Percentiles rank a stretch among this genome's conserved stretches.
Evolutionary conservation across 2,329 filamentous ascomycete genomes (phyloP).

Genomic region (Sclerotinia trifoliorum): DNA sequence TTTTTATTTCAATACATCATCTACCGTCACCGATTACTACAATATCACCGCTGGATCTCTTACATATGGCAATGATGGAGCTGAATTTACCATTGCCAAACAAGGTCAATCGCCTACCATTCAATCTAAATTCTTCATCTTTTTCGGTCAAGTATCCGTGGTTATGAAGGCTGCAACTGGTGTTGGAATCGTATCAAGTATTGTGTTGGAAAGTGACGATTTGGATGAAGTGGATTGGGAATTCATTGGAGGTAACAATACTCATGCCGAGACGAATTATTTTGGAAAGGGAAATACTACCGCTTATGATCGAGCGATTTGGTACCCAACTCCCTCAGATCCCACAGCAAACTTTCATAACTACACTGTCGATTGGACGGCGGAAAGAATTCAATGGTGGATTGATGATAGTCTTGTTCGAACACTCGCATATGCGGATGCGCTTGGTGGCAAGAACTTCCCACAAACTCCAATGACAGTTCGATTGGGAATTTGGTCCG

Average conservation of each 20-base stretch:
- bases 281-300: constrained; percentile 72
- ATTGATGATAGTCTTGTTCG: constrained; percentile 68
- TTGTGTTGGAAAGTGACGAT: constrained; percentile 81
- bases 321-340: constrained; percentile 53
- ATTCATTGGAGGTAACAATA: constrained; percentile 67
- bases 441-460: constrained; percentile 61
- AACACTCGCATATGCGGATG: constrained; percentile 59
- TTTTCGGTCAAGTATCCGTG: constrained; percentile 78
- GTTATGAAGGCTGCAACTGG: constrained; percentile 74
- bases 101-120: constrained; percentile 77
- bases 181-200: constrained; percentile 73
- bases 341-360: constrained; percentile 63
- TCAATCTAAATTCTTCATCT: constrained; percentile 77
- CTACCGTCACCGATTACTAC: constrained; percentile 61
- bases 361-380: constrained; percentile 73
- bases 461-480: constrained; percentile 77
- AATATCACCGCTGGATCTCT: constrained; percentile 67
- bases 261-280: constrained; percentile 69
- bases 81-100: constrained; percentile 68
- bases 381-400: constrained; percentile 63
- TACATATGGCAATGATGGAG: constrained; percentile 61
- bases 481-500: constrained; percentile 65
- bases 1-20: constrained; percentile 59
- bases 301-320: constrained; percentile 68
- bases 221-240: constrained; percentile 90